Percentiles rank a stretch among this genome's conserved stretches.
phyloP scores from a whole-genome alignment of 108 stramenopile genomes.

The Chaetoceros muelleri region DNA sequence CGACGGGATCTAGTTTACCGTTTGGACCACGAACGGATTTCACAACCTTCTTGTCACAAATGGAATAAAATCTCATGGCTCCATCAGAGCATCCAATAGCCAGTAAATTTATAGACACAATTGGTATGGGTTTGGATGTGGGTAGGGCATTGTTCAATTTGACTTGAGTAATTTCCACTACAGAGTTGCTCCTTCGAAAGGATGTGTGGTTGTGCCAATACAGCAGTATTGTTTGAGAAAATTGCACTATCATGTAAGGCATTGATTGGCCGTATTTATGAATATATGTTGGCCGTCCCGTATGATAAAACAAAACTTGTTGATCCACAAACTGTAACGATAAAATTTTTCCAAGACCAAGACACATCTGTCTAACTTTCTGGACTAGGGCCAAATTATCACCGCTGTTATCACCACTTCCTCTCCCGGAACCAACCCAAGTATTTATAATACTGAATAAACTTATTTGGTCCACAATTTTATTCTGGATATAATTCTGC shows the following conservation, averaged over 20 bases:
- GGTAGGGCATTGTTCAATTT: slow-evolving; percentile 4
- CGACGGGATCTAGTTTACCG: slow-evolving; percentile 43
- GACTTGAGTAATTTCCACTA: background rate
- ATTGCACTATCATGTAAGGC: background rate
- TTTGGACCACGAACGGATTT: slow-evolving; percentile 34
- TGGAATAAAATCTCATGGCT: slow-evolving; percentile 40
- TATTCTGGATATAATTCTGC: slow-evolving; percentile 13
- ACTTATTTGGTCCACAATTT: background rate
- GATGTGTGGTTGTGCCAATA: no score
- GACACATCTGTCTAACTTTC: background rate
- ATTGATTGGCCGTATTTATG: background rate
- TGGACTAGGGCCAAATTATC: background rate
- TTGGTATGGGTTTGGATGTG: slow-evolving; percentile 5
- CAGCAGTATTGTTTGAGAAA: background rate
- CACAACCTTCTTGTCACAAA: slow-evolving; percentile 22
- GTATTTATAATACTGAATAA: background rate
- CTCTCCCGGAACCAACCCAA: no score
- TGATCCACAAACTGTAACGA: background rate
- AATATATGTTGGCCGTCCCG: background rate
- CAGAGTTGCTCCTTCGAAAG: background rate
- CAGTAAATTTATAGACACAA: slow-evolving; percentile 5
- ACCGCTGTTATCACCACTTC: no score
- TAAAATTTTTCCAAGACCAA: background rate
- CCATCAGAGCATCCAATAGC: slow-evolving; percentile 56
- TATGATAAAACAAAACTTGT: background rate